Evolutionary conservation across 805 yeast genomes (phyloP), one percentile per base, ranked within the genome.

Genomic region (Aciculoconidium aculeatum): DNA sequence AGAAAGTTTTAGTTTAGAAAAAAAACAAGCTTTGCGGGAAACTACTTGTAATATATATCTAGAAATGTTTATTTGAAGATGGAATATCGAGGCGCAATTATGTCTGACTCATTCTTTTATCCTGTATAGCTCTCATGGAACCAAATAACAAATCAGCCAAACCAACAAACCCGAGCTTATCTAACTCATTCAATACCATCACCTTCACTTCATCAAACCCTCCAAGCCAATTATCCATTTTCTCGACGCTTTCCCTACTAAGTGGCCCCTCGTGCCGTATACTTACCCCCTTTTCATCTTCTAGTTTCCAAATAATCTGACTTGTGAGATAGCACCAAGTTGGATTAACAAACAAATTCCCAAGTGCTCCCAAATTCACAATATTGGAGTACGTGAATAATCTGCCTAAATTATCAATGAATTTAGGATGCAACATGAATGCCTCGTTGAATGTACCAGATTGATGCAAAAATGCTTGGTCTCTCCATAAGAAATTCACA

Each of bases 401-500:
- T 23, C 42, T 55, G 34, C 44, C 45, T 35, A 65, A 39, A 18
- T 39, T 58, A 15, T 38, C 45, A 11, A 51, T 47, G 40, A 53
- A 67, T n/a, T 32, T 44, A 1, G 50, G 47, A 11, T 58, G 59
- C 19, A 61, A 46, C 32, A 53, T 47, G 44, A 70, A 57, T 4
- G 67, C 72, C 25, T 51, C 56, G n/a, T 57, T 56, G 5, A 56
- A 47, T 0, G 63, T 43, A 7, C 42, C 35, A 2, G 15, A 22
- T 15, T 49, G 61, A n/a, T 45, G 45, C 15, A 59, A 59, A 37
- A 74, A 66, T 1, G 76, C 71, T 40, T 58, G 63, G 37, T 74
- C 71, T 35, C 80, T 50, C 82, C 82, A 77, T 0, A 70, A 27
- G 9, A 68, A 53, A 34, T 77, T 76, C 36, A 77, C 61, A 6